phyloP scores from a whole-genome alignment of 1,139 yeast genomes.

The Suhomyces maxii region DNA sequence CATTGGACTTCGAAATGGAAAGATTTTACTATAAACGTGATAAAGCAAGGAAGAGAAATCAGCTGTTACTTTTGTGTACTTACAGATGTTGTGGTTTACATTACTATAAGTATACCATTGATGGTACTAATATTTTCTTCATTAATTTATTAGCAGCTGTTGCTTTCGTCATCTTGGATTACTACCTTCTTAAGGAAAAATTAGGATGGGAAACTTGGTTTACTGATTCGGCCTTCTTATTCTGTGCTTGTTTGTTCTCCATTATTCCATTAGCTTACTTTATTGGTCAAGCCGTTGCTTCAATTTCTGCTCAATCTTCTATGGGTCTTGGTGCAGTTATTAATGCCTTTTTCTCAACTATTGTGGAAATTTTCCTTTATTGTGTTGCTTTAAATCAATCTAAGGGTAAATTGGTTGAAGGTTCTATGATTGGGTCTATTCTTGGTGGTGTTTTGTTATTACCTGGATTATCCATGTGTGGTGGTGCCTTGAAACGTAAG shows the following conservation, averaged over 20 bases:
- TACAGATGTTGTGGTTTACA: constrained; percentile 90
- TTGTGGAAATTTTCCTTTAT: constrained; percentile 89
- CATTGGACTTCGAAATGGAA: constrained; percentile 68
- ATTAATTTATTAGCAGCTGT: constrained; percentile 82
- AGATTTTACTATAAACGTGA: constrained; percentile 43
- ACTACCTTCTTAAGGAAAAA: constrained; percentile 57
- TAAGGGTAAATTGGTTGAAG: constrained; percentile 91
- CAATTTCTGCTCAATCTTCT: constrained; percentile 96
- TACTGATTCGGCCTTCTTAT: constrained; percentile 64
- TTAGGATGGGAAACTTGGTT: constrained; percentile 50
- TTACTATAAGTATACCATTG: constrained; percentile 93
- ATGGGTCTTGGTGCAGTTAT: constrained; percentile 99
- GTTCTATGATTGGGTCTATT: constrained; percentile 94
- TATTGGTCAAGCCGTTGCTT: constrained; percentile 98
- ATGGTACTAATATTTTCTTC: constrained; percentile 92
- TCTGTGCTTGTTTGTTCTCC: constrained; percentile 74
- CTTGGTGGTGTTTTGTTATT: constrained; percentile 86
- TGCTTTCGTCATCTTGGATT: constrained; percentile 79
- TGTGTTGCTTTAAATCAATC: constrained; percentile 87
- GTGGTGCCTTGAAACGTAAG: constrained; percentile 87
- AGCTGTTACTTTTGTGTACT: constrained; percentile 67
- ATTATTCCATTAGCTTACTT: constrained; percentile 94
- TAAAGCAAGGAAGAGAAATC: constrained; percentile 27
- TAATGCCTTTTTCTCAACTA: constrained; percentile 94
- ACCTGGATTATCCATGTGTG: constrained; percentile 97